A percentile compares a stretch with the other conserved stretches of the same genome.
Conservation (phyloP, 139 green algal genomes). For the Chlorella sp. region DNA sequence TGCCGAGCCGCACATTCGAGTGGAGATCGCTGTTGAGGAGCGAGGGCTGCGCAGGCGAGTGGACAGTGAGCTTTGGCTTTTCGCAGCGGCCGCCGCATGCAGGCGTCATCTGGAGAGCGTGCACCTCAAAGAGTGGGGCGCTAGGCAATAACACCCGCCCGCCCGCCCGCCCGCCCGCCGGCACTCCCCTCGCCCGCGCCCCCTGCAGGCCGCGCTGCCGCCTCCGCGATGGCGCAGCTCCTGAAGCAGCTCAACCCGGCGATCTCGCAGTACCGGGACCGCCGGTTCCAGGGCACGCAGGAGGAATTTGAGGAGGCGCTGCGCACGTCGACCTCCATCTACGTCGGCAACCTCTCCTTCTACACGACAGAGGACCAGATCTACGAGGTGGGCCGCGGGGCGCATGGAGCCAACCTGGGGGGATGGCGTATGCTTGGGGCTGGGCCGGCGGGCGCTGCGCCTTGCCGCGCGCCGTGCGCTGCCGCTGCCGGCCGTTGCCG, state of each 20-base stretch:
- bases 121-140: too few relatives aligned
- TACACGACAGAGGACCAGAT: slow-evolving; percentile 98
- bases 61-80: too few relatives aligned
- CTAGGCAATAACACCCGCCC: too few relatives aligned
- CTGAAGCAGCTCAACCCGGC: slow-evolving; percentile 33
- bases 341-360: slow-evolving; percentile 98
- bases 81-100: slow-evolving; percentile 3
- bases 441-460: not conserved
- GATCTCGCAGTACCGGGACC: slow-evolving; percentile 72
- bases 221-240: slow-evolving; percentile 25
- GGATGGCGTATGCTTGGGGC: not conserved
- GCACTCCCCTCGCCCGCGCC: not conserved
- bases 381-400: slow-evolving; percentile 63
- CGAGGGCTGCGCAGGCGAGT: too few relatives aligned
- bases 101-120: too few relatives aligned
- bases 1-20: too few relatives aligned
- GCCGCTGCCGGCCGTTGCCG: not conserved
- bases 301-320: slow-evolving; percentile 85
- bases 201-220: not conserved
- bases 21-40: too few relatives aligned
- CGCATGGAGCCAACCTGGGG: not conserved
- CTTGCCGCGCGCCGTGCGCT: not conserved
- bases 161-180: not conserved
- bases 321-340: slow-evolving; percentile 83
- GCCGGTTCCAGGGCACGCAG: slow-evolving; percentile 79